Conservation (phyloP, 2,329 filamentous ascomycete genomes). For the Fusarium sp. region DNA sequence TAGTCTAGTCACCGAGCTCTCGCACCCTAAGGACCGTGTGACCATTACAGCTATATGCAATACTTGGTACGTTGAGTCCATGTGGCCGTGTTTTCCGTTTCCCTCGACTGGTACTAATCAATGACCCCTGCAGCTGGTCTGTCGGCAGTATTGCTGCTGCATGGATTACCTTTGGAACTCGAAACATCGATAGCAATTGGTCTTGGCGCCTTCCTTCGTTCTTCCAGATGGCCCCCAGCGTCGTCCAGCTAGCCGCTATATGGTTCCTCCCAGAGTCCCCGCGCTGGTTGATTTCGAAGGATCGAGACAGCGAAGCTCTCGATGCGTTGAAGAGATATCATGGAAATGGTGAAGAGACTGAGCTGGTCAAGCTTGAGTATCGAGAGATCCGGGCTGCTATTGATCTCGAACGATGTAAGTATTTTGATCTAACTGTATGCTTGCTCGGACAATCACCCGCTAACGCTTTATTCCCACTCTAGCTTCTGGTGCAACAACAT, state of each 20-base stretch:
- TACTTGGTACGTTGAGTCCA: too few species aligned
- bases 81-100: too few species aligned
- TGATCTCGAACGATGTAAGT: too few species aligned
- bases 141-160: slow-evolving; percentile 34
- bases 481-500: too few species aligned
- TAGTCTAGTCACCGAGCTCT: slow-evolving; percentile 28
- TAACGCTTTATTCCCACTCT: too few species aligned
- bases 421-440: too few species aligned
- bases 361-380: slow-evolving; percentile 63
- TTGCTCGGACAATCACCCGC: too few species aligned
- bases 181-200: slow-evolving; percentile 31
- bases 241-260: slow-evolving; percentile 18
- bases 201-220: slow-evolving; percentile 33
- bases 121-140: slow-evolving; percentile 20
- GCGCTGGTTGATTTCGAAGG: slow-evolving; percentile 51
- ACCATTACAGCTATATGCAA: slow-evolving; percentile 20
- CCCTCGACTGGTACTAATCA: too few species aligned
- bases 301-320: slow-evolving; percentile 60
- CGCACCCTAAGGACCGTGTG: slow-evolving; percentile 34
- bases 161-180: slow-evolving; percentile 27
- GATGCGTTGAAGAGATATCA: slow-evolving; percentile 63
- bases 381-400: slow-evolving; percentile 56
- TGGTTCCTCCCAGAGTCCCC: slow-evolving; percentile 58
- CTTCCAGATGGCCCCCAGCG: slow-evolving; percentile 24
- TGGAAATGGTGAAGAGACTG: slow-evolving; percentile 61